These are phyloP conservation scores for Simplicillium sp. DNA, from an alignment of 2,329 filamentous ascomycete species.

Conservation along the genomic window DNA sequence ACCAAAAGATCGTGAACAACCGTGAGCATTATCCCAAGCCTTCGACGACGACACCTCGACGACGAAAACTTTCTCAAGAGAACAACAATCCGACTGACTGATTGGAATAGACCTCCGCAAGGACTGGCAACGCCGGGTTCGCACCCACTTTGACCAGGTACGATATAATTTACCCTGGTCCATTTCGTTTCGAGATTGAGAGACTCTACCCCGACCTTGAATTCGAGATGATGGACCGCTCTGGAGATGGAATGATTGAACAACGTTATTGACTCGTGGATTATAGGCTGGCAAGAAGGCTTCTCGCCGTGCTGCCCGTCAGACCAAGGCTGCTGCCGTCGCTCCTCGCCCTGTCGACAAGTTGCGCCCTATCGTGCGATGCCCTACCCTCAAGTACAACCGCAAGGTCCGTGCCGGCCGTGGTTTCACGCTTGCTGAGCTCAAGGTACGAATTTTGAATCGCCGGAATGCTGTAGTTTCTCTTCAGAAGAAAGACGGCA, in stretches of 20 bases:
- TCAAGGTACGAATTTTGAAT: slow-evolving; percentile 66
- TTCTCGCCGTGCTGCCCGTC: slow-evolving; percentile 81
- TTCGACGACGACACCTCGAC: slow-evolving; percentile 17
- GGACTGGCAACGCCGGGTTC: slow-evolving; percentile 99
- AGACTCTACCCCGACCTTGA: not conserved
- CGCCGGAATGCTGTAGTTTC: not conserved
- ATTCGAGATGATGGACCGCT: too few relatives aligned
- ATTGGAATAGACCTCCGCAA: slow-evolving; percentile 77
- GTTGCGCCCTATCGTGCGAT: slow-evolving; percentile 91
- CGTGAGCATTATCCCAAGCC: slow-evolving; percentile 49
- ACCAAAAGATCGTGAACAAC: slow-evolving; percentile 96
- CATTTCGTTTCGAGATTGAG: not conserved
- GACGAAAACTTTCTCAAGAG: slow-evolving; percentile 1
- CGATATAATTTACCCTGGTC: slow-evolving; percentile 15
- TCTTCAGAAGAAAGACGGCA: not conserved
- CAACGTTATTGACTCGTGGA: slow-evolving; percentile 23
- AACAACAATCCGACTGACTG: slow-evolving; percentile 5
- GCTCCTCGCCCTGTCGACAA: slow-evolving; percentile 96
- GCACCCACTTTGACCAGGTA: slow-evolving; percentile 99
- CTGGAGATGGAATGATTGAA: too few relatives aligned
- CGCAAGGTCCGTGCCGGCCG: slow-evolving; percentile 91
- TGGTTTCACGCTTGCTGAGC: slow-evolving; percentile 94
- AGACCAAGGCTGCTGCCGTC: slow-evolving; percentile 88
- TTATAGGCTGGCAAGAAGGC: slow-evolving; percentile 88
- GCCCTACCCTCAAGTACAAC: slow-evolving; percentile 99